Evolutionary conservation across 83 land plant species (phyloP), one percentile per base, ranked within the genome.

Genomic region (Isoetes engelmannii): DNA sequence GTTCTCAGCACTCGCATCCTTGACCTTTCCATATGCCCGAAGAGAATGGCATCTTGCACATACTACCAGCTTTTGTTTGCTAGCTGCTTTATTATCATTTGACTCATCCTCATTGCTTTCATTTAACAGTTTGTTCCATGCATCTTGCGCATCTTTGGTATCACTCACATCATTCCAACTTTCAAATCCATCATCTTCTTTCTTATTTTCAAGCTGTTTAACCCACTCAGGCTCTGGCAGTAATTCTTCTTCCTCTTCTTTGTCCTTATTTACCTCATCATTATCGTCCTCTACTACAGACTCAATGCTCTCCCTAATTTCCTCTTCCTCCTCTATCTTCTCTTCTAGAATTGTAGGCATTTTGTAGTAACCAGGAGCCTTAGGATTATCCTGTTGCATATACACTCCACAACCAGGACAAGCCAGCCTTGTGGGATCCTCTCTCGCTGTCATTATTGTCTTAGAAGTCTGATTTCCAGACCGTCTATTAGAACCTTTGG

Each of bases 381-480:
- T 77, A 4, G 89, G 83, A 57, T 85, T 53, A 19, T 76, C 46
- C 68, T 77, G 79, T 62, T 92, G 98, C 98, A 92, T 87, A 59
- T 76, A 74, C 41, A 92, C 82, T 4, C 98, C 98, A 53, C 98
- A 92, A 21, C 98, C 98, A 15, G 91, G 85, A 73, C 97, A 92
- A 4, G 77, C 69, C 45, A 73, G 17, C 47, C 47, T 66, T 6
- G 53, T 61, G 20, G 59, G 17, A 48, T 44, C 50, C 57, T 63
- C 41, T 15, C 15, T 15, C 55, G 1, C 55, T 15, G 13, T 53
- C 55, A 53, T 28, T 28, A 28, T 28, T 28, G 37, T 28, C 37
- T 28, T 28, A 0, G 37, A 28, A 28, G 37, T 28, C 37, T 28
- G 37, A 28, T 0, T 28, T 28, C 37, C 37, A 28, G 37, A 28